Evolutionary conservation across 805 yeast genomes (phyloP), one percentile per base, ranked within the genome.

Genomic region (Dipodascus albidus): DNA sequence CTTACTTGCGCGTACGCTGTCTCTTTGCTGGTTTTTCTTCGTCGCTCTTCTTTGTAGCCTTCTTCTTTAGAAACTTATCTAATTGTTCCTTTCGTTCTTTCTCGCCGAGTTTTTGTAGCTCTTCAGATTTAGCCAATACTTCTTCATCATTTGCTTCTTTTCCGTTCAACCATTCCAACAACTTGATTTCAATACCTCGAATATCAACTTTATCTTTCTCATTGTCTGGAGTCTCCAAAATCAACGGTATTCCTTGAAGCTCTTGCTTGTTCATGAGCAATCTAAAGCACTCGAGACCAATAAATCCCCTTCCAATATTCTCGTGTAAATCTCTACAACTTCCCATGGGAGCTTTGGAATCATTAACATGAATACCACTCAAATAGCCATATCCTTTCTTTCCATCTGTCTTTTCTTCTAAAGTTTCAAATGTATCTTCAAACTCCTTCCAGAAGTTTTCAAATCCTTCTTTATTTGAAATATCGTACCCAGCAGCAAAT

Each of bases 401-500:
- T 6, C 33, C 33, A 27, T 27, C 11, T 6, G 33, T 11, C 6
- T 11, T 11, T 6, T 11, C 33, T 6, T 27, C 33, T 27, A 27
- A 6, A 27, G 33, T 11, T 11, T 99, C 99, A 19, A 93, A 74
- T 4, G 76, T 72, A 3, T 73, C 66, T 62, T 90, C 97, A 67
- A 86, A 93, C 42, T 81, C 69, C 3, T 71, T 66, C 95, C 96
- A 85, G 66, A 93, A 90, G 48, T 70, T 68, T 8, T 74, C 72
- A 69, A 82, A 86, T 14, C 70, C 64, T 27, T 74, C 80, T 55
- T 75, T 76, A 17, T 76, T 75, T n/a, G 82, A 69, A 49, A 93
- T 75, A 64, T 93, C 97, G 65, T 87, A 90, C 1, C 99, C 99
- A 1, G 98, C 96, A 0, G 98, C 96, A 73, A 87, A 89, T 0